Conservation (phyloP, 1,284 basidiomycete species). For the Melanopsichium pennsylvanicum region DNA sequence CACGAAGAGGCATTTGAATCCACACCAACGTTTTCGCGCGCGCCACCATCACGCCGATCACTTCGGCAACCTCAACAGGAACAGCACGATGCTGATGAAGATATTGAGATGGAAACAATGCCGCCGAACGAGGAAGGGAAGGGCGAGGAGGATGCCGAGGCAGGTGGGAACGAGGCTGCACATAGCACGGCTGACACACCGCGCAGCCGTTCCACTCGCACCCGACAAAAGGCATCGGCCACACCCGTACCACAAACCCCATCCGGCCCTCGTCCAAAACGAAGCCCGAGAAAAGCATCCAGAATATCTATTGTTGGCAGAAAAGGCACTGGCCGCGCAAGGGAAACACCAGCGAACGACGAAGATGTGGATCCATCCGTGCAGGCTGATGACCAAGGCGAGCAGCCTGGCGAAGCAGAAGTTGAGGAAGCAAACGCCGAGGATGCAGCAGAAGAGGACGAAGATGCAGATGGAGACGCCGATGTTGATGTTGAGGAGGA, state of each 20-base stretch:
- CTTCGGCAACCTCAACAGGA: conserved; percentile 32
- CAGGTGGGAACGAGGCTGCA: conserved; percentile 6
- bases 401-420: conserved; percentile 13
- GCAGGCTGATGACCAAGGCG: conserved; percentile 13
- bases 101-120: conserved; percentile 12
- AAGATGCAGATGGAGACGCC: conserved; percentile 8
- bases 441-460: neutral
- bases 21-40: conserved; percentile 4
- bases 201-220: conserved; percentile 25
- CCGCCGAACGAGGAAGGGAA: conserved; percentile 10
- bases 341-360: conserved; percentile 15
- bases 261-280: conserved; percentile 7
- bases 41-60: conserved; percentile 34
- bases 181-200: conserved; percentile 7
- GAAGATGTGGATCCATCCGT: conserved; percentile 5
- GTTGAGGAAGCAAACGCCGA: neutral
- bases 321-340: conserved; percentile 3
- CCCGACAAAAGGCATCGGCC: conserved; percentile 17
- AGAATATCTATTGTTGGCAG: conserved; percentile 21
- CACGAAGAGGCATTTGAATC: conserved; percentile 25
- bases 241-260: conserved; percentile 29
- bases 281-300: conserved; percentile 19
- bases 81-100: conserved; percentile 4
- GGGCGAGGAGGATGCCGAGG: conserved; percentile 4
- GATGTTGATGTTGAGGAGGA: conserved; percentile 20